Percentiles rank a stretch among this genome's conserved stretches.
Conservation (phyloP, 768 basidiomycete genomes). For the Rhodotorula paludigena region DNA sequence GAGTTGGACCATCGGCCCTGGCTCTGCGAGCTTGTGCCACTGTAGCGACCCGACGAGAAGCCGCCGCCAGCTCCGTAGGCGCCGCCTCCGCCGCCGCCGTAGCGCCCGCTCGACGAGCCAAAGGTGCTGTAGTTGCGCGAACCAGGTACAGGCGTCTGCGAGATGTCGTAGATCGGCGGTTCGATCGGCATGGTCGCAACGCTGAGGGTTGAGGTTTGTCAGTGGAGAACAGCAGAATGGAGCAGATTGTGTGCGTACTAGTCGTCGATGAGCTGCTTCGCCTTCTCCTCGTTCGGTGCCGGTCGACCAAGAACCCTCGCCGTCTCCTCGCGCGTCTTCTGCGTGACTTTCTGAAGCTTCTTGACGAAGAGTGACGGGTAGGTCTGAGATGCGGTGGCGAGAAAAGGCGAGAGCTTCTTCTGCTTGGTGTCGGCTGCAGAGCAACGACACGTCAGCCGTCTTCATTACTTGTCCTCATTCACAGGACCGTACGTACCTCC, state of each 20-base stretch:
- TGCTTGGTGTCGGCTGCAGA: constrained; percentile 53
- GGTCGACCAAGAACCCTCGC: constrained; percentile 56
- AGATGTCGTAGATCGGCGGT: background rate
- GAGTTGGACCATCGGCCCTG: constrained; percentile 5
- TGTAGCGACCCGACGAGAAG: constrained; percentile 3
- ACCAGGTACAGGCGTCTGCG: background rate
- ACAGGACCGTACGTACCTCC: constrained; percentile 37
- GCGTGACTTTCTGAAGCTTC: constrained; percentile 52
- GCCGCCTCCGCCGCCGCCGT: constrained; percentile 2
- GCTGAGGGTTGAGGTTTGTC: background rate
- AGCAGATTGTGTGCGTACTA: constrained; percentile 58
- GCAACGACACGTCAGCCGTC: no score
- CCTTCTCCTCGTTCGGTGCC: constrained; percentile 52
- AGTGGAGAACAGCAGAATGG: background rate
- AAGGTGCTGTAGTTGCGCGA: constrained; percentile 15
- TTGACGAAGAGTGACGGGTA: constrained; percentile 52
- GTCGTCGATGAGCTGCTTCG: constrained; percentile 51
- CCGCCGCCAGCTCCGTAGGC: background rate
- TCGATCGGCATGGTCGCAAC: constrained; percentile 8
- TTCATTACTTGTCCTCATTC: no score
- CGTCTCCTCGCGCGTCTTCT: constrained; percentile 53
- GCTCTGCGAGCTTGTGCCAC: background rate
- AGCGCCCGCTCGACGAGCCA: constrained; percentile 1
- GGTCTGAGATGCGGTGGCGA: constrained; percentile 52
- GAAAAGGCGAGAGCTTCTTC: constrained; percentile 59